A percentile compares a stretch with the other conserved stretches of the same genome.
Conservation (phyloP, 129 eudicot species). For the Flaveria robusta region DNA sequence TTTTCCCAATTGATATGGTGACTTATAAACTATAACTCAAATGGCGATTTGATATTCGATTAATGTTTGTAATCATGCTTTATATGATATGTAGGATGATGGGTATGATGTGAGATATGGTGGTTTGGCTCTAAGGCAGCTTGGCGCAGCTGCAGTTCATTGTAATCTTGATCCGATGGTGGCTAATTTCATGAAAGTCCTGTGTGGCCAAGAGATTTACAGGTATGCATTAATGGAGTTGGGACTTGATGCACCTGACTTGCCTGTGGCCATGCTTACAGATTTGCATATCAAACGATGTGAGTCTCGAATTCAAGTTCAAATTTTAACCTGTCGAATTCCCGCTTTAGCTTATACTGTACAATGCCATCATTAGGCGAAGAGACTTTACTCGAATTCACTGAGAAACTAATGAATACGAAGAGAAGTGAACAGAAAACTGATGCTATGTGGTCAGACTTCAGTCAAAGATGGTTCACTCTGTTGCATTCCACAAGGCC, state of each 20-base stretch:
- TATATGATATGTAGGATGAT: constrained; percentile 57
- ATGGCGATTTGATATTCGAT: not conserved
- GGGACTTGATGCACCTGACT: constrained; percentile 71
- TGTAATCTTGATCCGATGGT: constrained; percentile 75
- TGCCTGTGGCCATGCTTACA: constrained; percentile 84
- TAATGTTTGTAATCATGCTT: not conserved
- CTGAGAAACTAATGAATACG: constrained; percentile 36
- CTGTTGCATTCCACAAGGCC: constrained; percentile 78
- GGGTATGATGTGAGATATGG: constrained; percentile 86
- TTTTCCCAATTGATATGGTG: constrained; percentile 75
- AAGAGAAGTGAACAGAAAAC: constrained; percentile 44
- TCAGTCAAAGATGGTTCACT: constrained; percentile 84
- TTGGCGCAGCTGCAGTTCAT: constrained; percentile 68
- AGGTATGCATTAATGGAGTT: constrained; percentile 94
- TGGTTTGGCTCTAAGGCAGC: constrained; percentile 74
- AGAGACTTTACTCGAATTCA: constrained; percentile 50
- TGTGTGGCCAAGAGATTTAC: constrained; percentile 71
- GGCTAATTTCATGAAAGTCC: constrained; percentile 73
- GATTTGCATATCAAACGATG: constrained; percentile 67
- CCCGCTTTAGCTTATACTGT: too few relatives aligned
- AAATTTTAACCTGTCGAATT: too few relatives aligned
- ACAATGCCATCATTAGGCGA: constrained; percentile 47
- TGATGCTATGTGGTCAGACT: constrained; percentile 75
- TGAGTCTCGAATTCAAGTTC: not conserved
- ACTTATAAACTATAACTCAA: not conserved